These are phyloP conservation scores for Aegilops longissima DNA, from an alignment of 176 grass and related monocot species.

Conservation along the genomic window DNA sequence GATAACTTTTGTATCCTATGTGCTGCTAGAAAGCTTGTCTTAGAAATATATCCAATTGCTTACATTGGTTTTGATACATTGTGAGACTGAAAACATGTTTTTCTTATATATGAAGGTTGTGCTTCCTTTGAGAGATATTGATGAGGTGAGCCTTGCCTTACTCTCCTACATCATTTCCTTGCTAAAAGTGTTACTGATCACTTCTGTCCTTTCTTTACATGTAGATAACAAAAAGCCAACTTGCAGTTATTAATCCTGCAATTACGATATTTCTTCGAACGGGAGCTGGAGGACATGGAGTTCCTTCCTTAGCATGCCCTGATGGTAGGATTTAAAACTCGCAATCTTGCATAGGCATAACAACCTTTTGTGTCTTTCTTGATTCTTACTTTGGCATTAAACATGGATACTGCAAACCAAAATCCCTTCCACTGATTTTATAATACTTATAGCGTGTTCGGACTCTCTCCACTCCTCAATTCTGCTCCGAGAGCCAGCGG, in stretches of 20 bases:
- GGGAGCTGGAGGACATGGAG: conserved; percentile 92
- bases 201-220: conserved; percentile 18
- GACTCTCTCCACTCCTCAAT: too few species aligned
- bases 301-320: conserved; percentile 83
- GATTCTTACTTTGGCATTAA: not conserved
- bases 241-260: conserved; percentile 98
- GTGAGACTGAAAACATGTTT: conserved; percentile 27
- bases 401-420: conserved; percentile 3
- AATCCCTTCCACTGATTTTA: not conserved
- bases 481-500: too few species aligned
- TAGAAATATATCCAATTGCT: not conserved
- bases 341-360: not conserved
- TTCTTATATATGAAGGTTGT: conserved; percentile 50
- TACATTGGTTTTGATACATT: not conserved
- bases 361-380: not conserved
- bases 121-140: conserved; percentile 80
- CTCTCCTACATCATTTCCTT: conserved; percentile 6
- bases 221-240: conserved; percentile 85
- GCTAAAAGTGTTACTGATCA: conserved; percentile 10
- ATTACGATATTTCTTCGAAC: conserved; percentile 93
- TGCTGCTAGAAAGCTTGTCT: not conserved
- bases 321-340: conserved; percentile 59
- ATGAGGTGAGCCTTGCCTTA: conserved; percentile 56
- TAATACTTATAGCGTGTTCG: not conserved
- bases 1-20: not conserved